Base-by-base conservation (phyloP, 2,329 filamentous ascomycete species). In the Claviceps arundinis region DNA sequence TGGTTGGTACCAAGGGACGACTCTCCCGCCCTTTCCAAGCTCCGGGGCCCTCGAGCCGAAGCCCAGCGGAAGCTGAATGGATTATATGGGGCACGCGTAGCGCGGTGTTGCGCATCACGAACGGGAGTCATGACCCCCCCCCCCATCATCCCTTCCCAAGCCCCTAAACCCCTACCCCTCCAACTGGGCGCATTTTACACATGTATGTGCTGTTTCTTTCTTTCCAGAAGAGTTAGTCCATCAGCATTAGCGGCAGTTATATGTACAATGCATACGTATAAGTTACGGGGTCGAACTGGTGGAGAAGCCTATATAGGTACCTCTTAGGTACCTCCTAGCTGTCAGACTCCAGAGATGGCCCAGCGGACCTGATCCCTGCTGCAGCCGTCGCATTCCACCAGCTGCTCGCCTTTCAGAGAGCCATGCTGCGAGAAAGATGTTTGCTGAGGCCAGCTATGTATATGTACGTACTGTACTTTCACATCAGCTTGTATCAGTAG, bases 351-450 rank as follows among this genome's bases (percentile, higher is more conserved):
- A 11, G 30, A 43, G 14, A 22, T 24, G 9, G 41, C 7, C 7
- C 17, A 43, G 22, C 22, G 22, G 42, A 44, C 11, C 19, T 44
- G 19, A 44, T n/a, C 42, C 42, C 8, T 47, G 48, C 53, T 55
- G 53, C 53, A 50, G 53, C 53, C 53, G 53, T 55, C 53, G 53
- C 53, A 55, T 52, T 19, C 43, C 16, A 37, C 45, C 17, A 5
- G 30, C 45, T 47, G 30, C 45, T 47, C n/a, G 16, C 16, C 24
- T 13, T 11, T 43, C n/a, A 22, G 19, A 9, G 30, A 9, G 30
- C 30, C 30, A 34, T 11, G 9, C 16, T 34, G 43, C 43, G 43
- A 26, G 16, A 44, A 34, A 46, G 24, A 24, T 46, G 42, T 44
- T 34, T 44, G 22, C 42, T 26, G 22, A 11, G 26, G 19, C 42